A percentile compares a stretch with the other conserved stretches of the same genome.
Conservation (phyloP, 805 yeast genomes). For the Nakazawaea ernobii region DNA sequence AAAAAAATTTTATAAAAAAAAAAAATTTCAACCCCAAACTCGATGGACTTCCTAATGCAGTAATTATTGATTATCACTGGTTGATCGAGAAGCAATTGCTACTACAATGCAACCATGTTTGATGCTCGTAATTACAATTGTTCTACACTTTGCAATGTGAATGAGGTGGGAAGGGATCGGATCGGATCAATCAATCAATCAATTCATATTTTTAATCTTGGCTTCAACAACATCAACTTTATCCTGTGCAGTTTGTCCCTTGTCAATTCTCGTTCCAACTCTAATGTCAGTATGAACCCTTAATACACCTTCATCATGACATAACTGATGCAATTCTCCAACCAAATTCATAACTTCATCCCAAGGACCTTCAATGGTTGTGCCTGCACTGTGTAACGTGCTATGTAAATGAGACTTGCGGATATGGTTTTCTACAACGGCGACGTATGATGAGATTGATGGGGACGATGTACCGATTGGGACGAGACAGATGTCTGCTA, state of each 20-base stretch:
- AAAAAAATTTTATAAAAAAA: constrained; percentile 1
- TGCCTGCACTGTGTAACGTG: constrained; percentile 86
- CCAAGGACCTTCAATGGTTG: constrained; percentile 93
- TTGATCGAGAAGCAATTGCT: too few relatives aligned
- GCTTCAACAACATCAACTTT: constrained; percentile 61
- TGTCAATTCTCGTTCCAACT: constrained; percentile 80
- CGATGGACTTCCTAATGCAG: constrained; percentile 4
- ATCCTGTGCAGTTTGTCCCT: constrained; percentile 64
- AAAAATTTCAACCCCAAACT: neutral
- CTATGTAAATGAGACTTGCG: constrained; percentile 57
- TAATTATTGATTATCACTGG: neutral
- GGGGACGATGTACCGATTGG: constrained; percentile 81
- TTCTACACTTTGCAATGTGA: too few relatives aligned
- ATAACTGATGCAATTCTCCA: constrained; percentile 68
- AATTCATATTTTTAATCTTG: constrained; percentile 30
- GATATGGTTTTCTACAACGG: constrained; percentile 61
- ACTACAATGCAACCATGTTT: too few relatives aligned
- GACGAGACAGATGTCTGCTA: constrained; percentile 81
- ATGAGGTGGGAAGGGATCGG: too few relatives aligned
- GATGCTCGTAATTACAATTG: too few relatives aligned
- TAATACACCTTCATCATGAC: constrained; percentile 67
- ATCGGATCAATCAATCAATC: too few relatives aligned
- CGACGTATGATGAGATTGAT: constrained; percentile 77
- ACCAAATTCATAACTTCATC: constrained; percentile 74
- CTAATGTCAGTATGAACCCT: constrained; percentile 84